These are phyloP conservation scores for Metschnikowia bowlesiae DNA, from an alignment of 805 yeast genomes.

Conservation along the genomic window DNA sequence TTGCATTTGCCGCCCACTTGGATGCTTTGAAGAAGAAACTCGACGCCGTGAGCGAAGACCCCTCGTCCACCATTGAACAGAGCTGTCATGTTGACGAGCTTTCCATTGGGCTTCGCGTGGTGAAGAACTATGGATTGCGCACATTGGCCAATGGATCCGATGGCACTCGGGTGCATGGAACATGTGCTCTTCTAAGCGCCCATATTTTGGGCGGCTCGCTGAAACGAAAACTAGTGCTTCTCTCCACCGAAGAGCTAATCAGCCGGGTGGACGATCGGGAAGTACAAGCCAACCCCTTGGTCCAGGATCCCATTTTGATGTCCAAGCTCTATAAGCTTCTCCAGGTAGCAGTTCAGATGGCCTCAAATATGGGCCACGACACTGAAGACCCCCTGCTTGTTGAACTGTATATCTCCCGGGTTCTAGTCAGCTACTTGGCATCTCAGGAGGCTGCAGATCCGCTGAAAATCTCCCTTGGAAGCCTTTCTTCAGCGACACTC, in stretches of 20 bases:
- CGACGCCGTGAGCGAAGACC: slow-evolving; percentile 7
- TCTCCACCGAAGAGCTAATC: slow-evolving; percentile 17
- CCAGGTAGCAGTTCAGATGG: slow-evolving; percentile 7
- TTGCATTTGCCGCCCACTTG: slow-evolving; percentile 24
- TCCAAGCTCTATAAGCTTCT: slow-evolving; percentile 18
- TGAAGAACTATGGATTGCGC: slow-evolving; percentile 11
- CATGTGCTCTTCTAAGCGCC: slow-evolving; percentile 13
- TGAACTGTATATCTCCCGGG: slow-evolving; percentile 3
- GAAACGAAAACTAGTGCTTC: slow-evolving; percentile 8
- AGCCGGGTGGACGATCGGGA: slow-evolving; percentile 13
- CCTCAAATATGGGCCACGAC: background rate
- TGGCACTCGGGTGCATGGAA: slow-evolving; percentile 5
- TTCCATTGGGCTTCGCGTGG: slow-evolving; percentile 15
- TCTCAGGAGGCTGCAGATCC: slow-evolving; percentile 6
- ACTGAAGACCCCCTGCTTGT: background rate
- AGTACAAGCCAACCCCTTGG: slow-evolving; percentile 7
- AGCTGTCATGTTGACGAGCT: slow-evolving; percentile 19
- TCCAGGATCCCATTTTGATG: slow-evolving; percentile 14
- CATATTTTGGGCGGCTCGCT: slow-evolving; percentile 20
- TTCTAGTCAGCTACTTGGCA: slow-evolving; percentile 6
- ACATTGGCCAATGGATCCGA: slow-evolving; percentile 13
- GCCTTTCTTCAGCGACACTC: slow-evolving; percentile 7
- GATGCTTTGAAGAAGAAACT: slow-evolving; percentile 11
- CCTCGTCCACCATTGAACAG: slow-evolving; percentile 17
- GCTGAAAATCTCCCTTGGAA: slow-evolving; percentile 7